Percentiles rank a stretch among this genome's conserved stretches.
Conservation (phyloP, 2,329 filamentous ascomycete species). For the Hyphodiscus sp. region DNA sequence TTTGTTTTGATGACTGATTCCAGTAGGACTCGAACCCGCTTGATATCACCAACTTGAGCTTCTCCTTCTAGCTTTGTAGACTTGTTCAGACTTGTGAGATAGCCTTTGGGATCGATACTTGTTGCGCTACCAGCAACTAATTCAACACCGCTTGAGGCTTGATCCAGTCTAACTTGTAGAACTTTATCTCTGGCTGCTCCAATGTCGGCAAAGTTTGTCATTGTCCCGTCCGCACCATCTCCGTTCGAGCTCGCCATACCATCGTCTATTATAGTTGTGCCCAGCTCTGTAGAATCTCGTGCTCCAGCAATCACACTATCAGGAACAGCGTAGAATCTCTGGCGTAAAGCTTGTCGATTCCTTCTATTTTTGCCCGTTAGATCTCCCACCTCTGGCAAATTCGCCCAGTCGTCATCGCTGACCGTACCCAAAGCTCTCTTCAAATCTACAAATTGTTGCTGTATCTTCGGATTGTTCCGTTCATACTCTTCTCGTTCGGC, state of each 20-base stretch:
- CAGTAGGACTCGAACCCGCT: constrained; percentile 84
- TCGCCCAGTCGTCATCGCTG: constrained; percentile 94
- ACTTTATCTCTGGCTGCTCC: constrained; percentile 95
- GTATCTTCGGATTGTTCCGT: constrained; percentile 94
- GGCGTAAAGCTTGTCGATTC: constrained; percentile 72
- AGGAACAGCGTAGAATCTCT: constrained; percentile 91
- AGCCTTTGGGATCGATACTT: constrained; percentile 90
- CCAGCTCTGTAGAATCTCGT: constrained; percentile 71
- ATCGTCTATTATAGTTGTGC: constrained; percentile 83
- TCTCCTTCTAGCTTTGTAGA: constrained; percentile 73
- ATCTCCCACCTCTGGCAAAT: constrained; percentile 90
- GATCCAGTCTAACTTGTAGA: constrained; percentile 82
- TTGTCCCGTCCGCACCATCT: constrained; percentile 68
- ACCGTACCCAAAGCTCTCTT: constrained; percentile 86
- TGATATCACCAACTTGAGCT: constrained; percentile 87
- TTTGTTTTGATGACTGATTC: constrained; percentile 98
- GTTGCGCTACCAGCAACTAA: constrained; percentile 73
- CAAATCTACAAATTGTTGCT: constrained; percentile 93
- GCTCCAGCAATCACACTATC: constrained; percentile 91
- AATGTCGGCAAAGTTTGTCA: constrained; percentile 97
- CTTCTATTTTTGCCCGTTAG: constrained; percentile 90
- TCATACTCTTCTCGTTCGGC: constrained; percentile 93
- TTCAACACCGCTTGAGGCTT: constrained; percentile 70
- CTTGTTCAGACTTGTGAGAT: constrained; percentile 85
- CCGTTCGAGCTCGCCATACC: constrained; percentile 43